phyloP scores from a whole-genome alignment of 2,329 filamentous ascomycete genomes.

The Clonostachys solani region DNA sequence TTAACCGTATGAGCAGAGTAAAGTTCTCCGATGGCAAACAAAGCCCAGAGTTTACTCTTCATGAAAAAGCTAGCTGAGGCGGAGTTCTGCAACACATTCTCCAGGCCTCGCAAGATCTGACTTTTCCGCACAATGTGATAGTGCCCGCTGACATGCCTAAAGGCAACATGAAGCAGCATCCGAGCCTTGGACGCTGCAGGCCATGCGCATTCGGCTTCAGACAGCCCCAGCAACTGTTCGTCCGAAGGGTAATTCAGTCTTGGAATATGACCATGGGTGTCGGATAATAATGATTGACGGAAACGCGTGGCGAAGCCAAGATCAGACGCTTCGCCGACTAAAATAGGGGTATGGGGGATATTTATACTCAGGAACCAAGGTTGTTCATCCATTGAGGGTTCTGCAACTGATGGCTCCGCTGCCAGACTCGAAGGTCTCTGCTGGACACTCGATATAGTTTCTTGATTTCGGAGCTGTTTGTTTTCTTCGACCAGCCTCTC shows the following conservation, averaged over 20 bases:
- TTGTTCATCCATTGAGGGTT: neutral
- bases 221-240: constrained; percentile 15
- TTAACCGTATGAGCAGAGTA: constrained; percentile 30
- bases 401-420: neutral
- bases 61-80: constrained; percentile 22
- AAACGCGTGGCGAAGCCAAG: constrained; percentile 28
- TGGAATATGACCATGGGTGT: constrained; percentile 22
- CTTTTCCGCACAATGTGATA: constrained; percentile 36
- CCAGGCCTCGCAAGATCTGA: constrained; percentile 25
- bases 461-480: neutral
- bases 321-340: constrained; percentile 29
- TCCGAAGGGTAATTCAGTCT: constrained; percentile 25
- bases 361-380: constrained; percentile 28
- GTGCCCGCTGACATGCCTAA: constrained; percentile 26
- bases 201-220: constrained; percentile 18
- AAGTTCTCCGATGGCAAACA: constrained; percentile 40
- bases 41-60: constrained; percentile 33
- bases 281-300: constrained; percentile 23
- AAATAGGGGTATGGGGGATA: constrained; percentile 22
- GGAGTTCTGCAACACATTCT: constrained; percentile 17
- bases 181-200: constrained; percentile 8
- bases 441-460: too few species aligned
- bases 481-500: neutral
- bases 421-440: neutral
- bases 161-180: constrained; percentile 25